Base-by-base conservation (phyloP, 768 basidiomycete genomes). In the Lyophyllum decastes region DNA sequence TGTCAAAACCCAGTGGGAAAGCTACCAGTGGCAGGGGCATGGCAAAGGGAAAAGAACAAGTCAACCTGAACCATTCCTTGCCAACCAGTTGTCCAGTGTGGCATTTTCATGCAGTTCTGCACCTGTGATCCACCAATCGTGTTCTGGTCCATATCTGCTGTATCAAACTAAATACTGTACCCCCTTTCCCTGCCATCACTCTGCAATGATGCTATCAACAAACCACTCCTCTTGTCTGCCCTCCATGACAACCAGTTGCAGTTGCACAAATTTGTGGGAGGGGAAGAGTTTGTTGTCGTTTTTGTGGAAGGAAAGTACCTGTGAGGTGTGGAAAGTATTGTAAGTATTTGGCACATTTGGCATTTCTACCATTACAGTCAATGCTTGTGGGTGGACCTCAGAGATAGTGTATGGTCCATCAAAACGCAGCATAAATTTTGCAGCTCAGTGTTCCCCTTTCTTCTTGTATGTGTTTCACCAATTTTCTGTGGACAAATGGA, bases 401-500 rank as follows among this genome's bases (percentile, higher is more conserved):
- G 40, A 41, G 10, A 61, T 24, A 0, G n/a, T 1, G 25, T 45
- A 61, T 0, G 52, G 52, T 11, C 59, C 59, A 22, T 57, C 47
- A 14, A 48, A 56, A 0, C 52, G 6, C 0, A 47, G 59, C 59
- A 61, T 57, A 17, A 61, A 52, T 21, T 61, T 61, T 2, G 52
- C 72, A 0, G 70, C 67, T 0, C 64, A 60, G 2, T 62, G 58
- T 10, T 64, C 60, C 0, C 65, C 68, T 1, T 22, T 33, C 1
- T 59, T 21, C 19, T 66, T 65, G 45, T 68, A 77, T 1, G 70
- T 56, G 2, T 52, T 49, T 0, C 60, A n/a, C 0, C 62, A 55
- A 22, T 75, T 52, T 0, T 59, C 45, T 0, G 70, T 76, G 0
- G 66, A 68, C 0, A 78, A 58, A 44, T 73, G 53, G 0, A 78